Conservation (phyloP, 2,329 filamentous ascomycete genomes). For the Fusarium protoensiforme region DNA sequence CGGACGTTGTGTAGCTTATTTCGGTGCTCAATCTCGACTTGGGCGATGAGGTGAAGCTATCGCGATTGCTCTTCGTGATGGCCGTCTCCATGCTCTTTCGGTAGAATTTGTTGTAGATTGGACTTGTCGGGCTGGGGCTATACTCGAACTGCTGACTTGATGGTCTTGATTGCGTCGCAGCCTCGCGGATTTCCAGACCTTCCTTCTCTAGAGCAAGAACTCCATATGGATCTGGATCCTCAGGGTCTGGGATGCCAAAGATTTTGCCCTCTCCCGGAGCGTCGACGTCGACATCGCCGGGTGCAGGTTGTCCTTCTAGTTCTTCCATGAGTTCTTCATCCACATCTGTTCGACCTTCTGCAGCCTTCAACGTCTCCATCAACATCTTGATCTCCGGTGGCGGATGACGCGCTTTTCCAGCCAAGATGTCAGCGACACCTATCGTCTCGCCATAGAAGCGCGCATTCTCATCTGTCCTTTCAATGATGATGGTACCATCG, state of each 20-base stretch:
- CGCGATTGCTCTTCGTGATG: constrained; percentile 30
- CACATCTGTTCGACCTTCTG: constrained; percentile 48
- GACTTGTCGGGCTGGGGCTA: constrained; percentile 49
- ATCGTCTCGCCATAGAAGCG: constrained; percentile 78
- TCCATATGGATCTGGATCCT: constrained; percentile 53
- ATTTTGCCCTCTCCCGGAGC: constrained; percentile 39
- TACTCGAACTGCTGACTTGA: constrained; percentile 51
- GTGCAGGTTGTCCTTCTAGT: constrained; percentile 48
- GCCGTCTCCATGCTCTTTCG: constrained; percentile 42
- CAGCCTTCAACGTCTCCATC: constrained; percentile 49
- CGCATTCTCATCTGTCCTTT: constrained; percentile 85
- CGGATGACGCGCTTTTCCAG: constrained; percentile 51
- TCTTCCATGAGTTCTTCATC: constrained; percentile 48
- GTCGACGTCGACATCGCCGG: constrained; percentile 50
- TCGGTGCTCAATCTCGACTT: constrained; percentile 7
- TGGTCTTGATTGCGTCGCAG: constrained; percentile 48
- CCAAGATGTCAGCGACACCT: constrained; percentile 57
- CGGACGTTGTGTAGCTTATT: constrained; percentile 35
- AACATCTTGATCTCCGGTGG: constrained; percentile 43
- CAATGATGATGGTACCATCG: constrained; percentile 86
- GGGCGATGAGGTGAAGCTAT: constrained; percentile 31
- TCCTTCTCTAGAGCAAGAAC: constrained; percentile 50
- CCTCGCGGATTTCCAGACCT: constrained; percentile 51
- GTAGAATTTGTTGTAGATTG: constrained; percentile 50
- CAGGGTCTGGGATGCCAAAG: constrained; percentile 51